Conservation (phyloP, 2,329 filamentous ascomycete genomes). For the Fusarium sp. region DNA sequence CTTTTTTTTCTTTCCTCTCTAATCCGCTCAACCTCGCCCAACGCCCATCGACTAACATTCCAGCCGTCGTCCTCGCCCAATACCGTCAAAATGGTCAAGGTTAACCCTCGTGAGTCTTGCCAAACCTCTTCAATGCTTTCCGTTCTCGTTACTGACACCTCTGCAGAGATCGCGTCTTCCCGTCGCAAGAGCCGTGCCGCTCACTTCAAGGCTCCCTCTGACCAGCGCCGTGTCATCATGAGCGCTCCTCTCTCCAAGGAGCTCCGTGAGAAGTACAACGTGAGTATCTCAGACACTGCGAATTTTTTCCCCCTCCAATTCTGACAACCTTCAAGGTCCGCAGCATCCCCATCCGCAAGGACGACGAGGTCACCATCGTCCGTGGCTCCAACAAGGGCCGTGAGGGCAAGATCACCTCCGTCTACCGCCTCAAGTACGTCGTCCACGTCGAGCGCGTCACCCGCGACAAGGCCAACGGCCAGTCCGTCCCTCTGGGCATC, state of each 20-base stretch:
- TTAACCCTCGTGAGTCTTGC: constrained; percentile 66
- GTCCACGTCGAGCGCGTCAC: constrained; percentile 97
- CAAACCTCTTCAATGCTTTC: not conserved
- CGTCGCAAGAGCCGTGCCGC: constrained; percentile 99
- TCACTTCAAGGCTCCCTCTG: constrained; percentile 96
- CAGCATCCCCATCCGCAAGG: constrained; percentile 96
- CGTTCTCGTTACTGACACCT: constrained; percentile 8
- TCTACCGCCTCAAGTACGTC: constrained; percentile 98
- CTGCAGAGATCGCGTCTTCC: constrained; percentile 74
- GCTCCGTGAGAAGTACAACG: constrained; percentile 98
- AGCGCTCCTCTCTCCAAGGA: constrained; percentile 96
- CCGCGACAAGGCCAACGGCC: constrained; percentile 97
- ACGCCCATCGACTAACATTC: constrained; percentile 45
- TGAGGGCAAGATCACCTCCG: constrained; percentile 97
- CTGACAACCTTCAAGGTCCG: constrained; percentile 69
- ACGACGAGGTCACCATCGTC: constrained; percentile 93
- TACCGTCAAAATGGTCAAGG: constrained; percentile 74
- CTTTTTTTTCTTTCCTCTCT: constrained; percentile 12
- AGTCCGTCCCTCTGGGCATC: constrained; percentile 93
- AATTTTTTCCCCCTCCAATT: not conserved
- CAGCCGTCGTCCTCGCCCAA: constrained; percentile 41
- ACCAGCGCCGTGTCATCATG: constrained; percentile 96
- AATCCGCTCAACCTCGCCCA: constrained; percentile 44
- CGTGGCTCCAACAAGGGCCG: constrained; percentile 96
- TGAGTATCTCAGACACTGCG: constrained; percentile 58